Base-by-base conservation (phyloP, 768 basidiomycete genomes). In the Pisolithus orientalis region DNA sequence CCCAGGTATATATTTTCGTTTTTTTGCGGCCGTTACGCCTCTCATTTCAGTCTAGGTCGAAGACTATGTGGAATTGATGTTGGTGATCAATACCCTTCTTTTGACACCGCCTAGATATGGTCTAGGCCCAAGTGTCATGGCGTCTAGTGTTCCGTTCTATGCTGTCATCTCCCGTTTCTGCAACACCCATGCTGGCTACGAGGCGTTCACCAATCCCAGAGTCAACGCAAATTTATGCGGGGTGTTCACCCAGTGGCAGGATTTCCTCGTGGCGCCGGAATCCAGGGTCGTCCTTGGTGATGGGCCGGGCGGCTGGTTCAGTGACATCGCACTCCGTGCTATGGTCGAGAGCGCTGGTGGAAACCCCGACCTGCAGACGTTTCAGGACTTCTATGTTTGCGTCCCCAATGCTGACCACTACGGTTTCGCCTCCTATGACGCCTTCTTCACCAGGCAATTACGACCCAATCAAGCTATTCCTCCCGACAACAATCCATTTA, bases 161-260 rank as follows among this genome's bases (percentile, higher is more conserved):
- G 44, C 44, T 1, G 27, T 27, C 10, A 8, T 45, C 14, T 8
- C 44, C 8, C 25, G 4, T 9, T 45, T 45, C 27, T 45, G 44
- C 25, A 27, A 45, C 28, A 45, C 44, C 6, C 44, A 25, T 11
- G 9, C 44, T 8, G 44, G 44, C 13, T 45, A 16, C 28, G 31
- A 31, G 28, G 44, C 27, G 4, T 45, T 45, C 25, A 16, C 17
- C 1, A 10, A 45, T n/a, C 44, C 44, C 5, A 63, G 63, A 45
- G 72, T 83, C 50, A 83, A 84, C 52, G 58, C 45, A 0, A 59
- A 68, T 44, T 61, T 83, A 54, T 75, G 77, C 57, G 72, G 71
- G 38, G 62, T 83, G 49, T 72, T 83, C 54, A 65, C 77, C 44
- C 67, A 66, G 24, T 85, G 82, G 80, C 67, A 69, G 6, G 57